Evolutionary conservation across 2,329 filamentous ascomycete species (phyloP).

Genomic region (Akanthomyces lecanii): DNA sequence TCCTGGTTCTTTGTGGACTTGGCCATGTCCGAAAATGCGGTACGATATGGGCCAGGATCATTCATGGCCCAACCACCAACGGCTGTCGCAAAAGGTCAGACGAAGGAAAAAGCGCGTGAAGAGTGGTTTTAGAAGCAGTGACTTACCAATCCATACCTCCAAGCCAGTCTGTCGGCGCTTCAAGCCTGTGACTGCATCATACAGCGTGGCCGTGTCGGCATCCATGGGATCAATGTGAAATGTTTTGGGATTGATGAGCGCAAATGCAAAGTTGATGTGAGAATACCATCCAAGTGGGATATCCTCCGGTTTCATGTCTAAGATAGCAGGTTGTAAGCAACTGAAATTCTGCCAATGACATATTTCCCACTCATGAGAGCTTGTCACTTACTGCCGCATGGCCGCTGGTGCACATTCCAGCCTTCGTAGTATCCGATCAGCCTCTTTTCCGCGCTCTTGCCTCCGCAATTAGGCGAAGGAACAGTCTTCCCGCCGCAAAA

Average conservation of each 20-base stretch:
- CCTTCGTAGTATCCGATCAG: slow-evolving; percentile 30
- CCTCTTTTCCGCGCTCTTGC: neutral
- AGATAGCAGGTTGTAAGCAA: too few species aligned
- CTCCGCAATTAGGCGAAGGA: neutral
- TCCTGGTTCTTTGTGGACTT: neutral
- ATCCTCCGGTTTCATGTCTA: neutral
- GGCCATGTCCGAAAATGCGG: slow-evolving; percentile 24
- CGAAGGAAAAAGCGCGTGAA: neutral
- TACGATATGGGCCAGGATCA: slow-evolving; percentile 29
- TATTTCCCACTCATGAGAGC: too few species aligned
- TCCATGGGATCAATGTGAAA: slow-evolving; percentile 23
- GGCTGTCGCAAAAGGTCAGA: slow-evolving; percentile 23
- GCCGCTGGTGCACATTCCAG: slow-evolving; percentile 20
- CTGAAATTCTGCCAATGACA: too few species aligned
- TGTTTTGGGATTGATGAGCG: slow-evolving; percentile 27
- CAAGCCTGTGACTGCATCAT: too few species aligned
- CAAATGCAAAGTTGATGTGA: slow-evolving; percentile 34
- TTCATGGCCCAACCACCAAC: slow-evolving; percentile 41
- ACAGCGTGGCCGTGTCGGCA: neutral
- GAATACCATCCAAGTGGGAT: slow-evolving; percentile 26
- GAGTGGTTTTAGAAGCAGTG: slow-evolving; percentile 29
- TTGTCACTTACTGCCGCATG: slow-evolving; percentile 17
- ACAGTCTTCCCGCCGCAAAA: slow-evolving; percentile 24
- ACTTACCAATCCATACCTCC: slow-evolving; percentile 26
- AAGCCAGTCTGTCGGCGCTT: neutral